These are phyloP conservation scores for Wickerhamiella dianesei DNA, from an alignment of 805 yeast genomes.

Conservation along the genomic window DNA sequence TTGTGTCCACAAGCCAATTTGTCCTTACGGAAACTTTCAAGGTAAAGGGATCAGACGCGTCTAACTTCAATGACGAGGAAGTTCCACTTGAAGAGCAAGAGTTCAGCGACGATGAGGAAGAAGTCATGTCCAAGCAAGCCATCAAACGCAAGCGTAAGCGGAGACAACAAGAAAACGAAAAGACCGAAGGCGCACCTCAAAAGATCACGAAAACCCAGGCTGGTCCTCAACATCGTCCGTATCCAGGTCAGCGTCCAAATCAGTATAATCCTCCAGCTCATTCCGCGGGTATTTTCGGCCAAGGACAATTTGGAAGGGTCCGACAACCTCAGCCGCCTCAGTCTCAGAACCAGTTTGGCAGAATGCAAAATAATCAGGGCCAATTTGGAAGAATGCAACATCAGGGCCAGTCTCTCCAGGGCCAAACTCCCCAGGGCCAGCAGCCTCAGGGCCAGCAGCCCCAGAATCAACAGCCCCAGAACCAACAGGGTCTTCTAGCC, in stretches of 20 bases:
- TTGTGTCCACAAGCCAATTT: constrained; percentile 70
- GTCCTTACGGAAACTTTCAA: constrained; percentile 61
- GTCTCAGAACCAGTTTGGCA: no score
- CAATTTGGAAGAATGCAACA: no score
- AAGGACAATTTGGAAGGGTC: no score
- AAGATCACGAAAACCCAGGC: constrained; percentile 6
- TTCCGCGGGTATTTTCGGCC: no score
- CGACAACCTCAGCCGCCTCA: no score
- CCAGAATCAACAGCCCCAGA: constrained; percentile 1
- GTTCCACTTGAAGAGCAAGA: constrained; percentile 87
- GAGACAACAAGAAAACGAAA: constrained; percentile 7
- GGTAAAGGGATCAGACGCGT: constrained; percentile 83
- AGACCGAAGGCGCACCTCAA: constrained; percentile 3
- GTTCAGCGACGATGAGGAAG: constrained; percentile 88
- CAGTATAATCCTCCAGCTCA: no score
- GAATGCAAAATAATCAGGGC: no score
- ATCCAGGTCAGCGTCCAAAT: not conserved
- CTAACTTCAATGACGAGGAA: constrained; percentile 90
- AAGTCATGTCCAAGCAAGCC: constrained; percentile 50
- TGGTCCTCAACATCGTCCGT: not conserved
- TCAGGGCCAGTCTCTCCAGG: no score
- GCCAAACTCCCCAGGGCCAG: no score
- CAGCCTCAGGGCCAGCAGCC: not conserved
- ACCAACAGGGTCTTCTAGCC: not conserved
- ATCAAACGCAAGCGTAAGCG: constrained; percentile 47